Evolutionary conservation across 192 early-diverging fungal genomes (phyloP), one percentile per base, ranked within the genome.

Genomic region (Coemansia guatemalensis): DNA sequence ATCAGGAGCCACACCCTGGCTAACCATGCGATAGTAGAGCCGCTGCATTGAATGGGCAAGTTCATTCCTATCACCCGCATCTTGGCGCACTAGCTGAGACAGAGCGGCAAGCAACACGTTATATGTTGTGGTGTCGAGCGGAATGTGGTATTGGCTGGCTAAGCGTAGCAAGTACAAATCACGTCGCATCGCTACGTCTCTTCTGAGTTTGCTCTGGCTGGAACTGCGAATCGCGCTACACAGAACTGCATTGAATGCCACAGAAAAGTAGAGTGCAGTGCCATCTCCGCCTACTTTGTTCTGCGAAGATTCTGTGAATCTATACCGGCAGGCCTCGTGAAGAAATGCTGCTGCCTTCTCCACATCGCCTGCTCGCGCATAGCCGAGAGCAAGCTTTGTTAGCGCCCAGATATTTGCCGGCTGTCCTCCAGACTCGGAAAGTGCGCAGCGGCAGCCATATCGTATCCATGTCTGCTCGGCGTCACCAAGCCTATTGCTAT

Each of bases 361-460:
- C 0, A 60, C 33, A 18, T 64, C 27, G 2, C 58, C 62, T 11
- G 27, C 32, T 11, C 30, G 67, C 26, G 67, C 44, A 50, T 65
- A 57, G 8, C 73, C 73, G 5, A 75, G 33, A 4, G 63, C 47
- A 18, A 75, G 62, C 30, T 69, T 69, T n/a, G 59, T 49, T 30
- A 75, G 55, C 23, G 73, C 73, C n/a, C 68, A 29, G 9, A 47
- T 26, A 24, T 75, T 75, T 18, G 61, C 3, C 26, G 48, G 33
- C 0, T 18, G 53, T 21, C 7, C 8, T 21, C 27, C 14, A 5
- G 58, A 17, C 12, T 39, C 47, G 11, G 47, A 39, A 0, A 20
- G 52, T 8, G 27, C 24, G 32, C 53, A 61, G 6, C 2, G 48
- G 7, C 32, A 58, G 5, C 64, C 67, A 32, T 58, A 53, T 22